Percentiles rank a stretch among this genome's conserved stretches.
Conservation (phyloP, 108 stramenopile species). For the Pseudonitzschia pungens region DNA sequence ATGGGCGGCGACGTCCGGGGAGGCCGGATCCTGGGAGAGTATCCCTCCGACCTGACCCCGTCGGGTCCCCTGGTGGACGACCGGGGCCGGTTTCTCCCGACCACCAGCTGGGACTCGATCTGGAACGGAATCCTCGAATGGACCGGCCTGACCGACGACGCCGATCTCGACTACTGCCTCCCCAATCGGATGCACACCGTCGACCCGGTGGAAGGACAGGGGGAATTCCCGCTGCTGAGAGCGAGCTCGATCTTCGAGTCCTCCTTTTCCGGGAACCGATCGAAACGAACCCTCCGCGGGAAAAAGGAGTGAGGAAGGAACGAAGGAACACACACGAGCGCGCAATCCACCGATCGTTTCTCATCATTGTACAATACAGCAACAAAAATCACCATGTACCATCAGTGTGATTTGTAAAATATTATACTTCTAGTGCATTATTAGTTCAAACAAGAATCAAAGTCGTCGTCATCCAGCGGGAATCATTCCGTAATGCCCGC, state of each 20-base stretch:
- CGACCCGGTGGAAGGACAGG: constrained; percentile 2
- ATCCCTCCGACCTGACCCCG: constrained; percentile 37
- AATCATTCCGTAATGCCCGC: too few species aligned
- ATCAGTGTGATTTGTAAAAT: too few species aligned
- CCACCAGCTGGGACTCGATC: constrained; percentile 62
- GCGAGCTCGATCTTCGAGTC: not conserved
- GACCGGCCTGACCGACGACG: constrained; percentile 27
- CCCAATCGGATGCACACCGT: constrained; percentile 22
- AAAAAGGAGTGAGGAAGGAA: not conserved
- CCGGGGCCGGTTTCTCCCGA: constrained; percentile 67
- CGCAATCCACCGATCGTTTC: too few species aligned
- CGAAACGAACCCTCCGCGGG: not conserved
- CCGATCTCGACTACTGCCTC: constrained; percentile 23
- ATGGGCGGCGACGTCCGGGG: constrained; percentile 41
- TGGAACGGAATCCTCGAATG: constrained; percentile 44
- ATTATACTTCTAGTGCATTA: too few species aligned
- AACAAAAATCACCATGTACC: too few species aligned
- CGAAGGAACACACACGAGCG: not conserved
- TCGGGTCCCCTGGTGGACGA: constrained; percentile 31
- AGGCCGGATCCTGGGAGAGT: constrained; percentile 38
- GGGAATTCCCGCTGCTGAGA: constrained; percentile 2
- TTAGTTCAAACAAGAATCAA: too few species aligned
- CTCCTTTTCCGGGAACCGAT: not conserved
- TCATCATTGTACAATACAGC: too few species aligned
- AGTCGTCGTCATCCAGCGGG: too few species aligned